Evolutionary conservation across 2,329 filamentous ascomycete genomes (phyloP).

Genomic region (Sphaerulina vaccinii): DNA sequence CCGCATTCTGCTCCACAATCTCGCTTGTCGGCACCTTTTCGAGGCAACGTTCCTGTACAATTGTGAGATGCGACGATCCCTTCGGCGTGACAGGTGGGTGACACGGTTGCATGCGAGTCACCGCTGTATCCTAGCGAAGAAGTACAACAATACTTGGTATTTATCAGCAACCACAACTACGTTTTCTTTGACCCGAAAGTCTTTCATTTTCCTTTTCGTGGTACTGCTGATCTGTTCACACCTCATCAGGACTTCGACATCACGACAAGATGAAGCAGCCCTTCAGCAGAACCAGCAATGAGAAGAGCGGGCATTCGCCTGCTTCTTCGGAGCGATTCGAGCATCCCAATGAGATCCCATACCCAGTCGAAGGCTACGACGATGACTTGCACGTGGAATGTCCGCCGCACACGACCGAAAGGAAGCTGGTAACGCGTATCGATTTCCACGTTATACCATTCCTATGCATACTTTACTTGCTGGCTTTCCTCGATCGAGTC

Average conservation of each 20-base stretch:
- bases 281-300: constrained; percentile 3
- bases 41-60: no score
- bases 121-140: neutral
- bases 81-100: neutral
- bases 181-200: neutral
- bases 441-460: constrained; percentile 52
- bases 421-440: constrained; percentile 45
- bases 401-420: constrained; percentile 51
- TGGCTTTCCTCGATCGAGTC: constrained; percentile 42
- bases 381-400: constrained; percentile 38
- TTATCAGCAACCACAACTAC: neutral
- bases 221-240: no score
- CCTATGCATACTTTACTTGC: constrained; percentile 52
- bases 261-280: constrained; percentile 12
- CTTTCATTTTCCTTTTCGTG: neutral
- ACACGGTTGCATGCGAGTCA: neutral
- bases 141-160: neutral
- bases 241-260: no score
- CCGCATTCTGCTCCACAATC: neutral
- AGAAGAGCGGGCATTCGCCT: constrained; percentile 7
- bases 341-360: neutral
- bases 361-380: constrained; percentile 31
- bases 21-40: neutral
- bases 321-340: constrained; percentile 12
- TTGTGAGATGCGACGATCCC: neutral